phyloP scores from a whole-genome alignment of 2,329 filamentous ascomycete species.

The Dothistroma pini region DNA sequence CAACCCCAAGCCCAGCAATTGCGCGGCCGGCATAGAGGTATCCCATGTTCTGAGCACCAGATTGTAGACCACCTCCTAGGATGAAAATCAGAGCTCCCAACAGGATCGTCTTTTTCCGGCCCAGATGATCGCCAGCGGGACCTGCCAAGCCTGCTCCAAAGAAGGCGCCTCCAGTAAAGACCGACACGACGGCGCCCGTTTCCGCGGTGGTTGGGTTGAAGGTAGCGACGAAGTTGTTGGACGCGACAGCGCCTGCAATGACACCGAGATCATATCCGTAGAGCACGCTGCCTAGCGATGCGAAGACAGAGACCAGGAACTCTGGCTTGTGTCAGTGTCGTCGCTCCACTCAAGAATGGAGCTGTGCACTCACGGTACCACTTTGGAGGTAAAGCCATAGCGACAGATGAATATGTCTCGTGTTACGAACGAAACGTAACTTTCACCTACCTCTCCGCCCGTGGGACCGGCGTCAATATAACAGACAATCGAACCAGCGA shows the following conservation, averaged over 20 bases:
- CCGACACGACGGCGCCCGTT: conserved; percentile 65
- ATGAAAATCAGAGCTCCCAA: conserved; percentile 68
- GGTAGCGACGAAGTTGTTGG: conserved; percentile 39
- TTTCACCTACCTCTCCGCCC: background rate
- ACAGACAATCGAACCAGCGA: background rate
- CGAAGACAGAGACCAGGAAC: conserved; percentile 58
- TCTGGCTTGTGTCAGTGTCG: conserved; percentile 24
- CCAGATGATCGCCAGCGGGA: conserved; percentile 59
- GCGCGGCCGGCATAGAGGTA: conserved; percentile 67
- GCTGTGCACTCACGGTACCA: conserved; percentile 45
- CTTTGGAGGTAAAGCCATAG: conserved; percentile 56
- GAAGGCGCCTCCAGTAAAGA: conserved; percentile 75
- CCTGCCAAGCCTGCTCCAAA: conserved; percentile 65
- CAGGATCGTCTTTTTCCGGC: conserved; percentile 68
- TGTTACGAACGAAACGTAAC: background rate
- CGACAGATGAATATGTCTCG: background rate
- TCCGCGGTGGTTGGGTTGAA: conserved; percentile 42
- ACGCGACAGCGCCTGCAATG: conserved; percentile 55
- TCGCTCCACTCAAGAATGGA: background rate
- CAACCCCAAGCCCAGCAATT: conserved; percentile 47
- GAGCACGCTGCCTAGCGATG: conserved; percentile 56
- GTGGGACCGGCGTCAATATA: background rate
- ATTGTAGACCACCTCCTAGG: conserved; percentile 69
- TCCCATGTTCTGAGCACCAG: conserved; percentile 55
- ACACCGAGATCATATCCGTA: conserved; percentile 59